Evolutionary conservation across 2,329 filamentous ascomycete species (phyloP).

Genomic region (Phialemonium atrogriseum): DNA sequence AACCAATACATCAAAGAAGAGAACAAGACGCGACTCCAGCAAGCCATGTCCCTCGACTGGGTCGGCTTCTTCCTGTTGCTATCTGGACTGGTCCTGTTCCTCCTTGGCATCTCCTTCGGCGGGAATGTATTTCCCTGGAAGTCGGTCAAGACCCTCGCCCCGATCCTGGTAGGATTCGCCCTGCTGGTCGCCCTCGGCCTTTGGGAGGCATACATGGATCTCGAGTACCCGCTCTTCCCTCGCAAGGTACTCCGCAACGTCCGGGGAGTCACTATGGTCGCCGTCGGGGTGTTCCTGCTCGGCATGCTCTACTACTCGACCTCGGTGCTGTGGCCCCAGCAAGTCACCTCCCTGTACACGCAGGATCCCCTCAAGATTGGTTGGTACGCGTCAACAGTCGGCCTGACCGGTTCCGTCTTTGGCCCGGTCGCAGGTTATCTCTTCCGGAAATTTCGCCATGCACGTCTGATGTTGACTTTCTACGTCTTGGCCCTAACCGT

Average conservation of each 20-base stretch:
- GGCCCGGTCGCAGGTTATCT: too few species aligned
- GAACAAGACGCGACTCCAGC: slow-evolving; percentile 24
- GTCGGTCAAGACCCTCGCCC: slow-evolving; percentile 26
- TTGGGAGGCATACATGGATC: slow-evolving; percentile 19
- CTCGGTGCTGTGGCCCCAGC: slow-evolving; percentile 26
- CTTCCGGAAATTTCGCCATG: too few species aligned
- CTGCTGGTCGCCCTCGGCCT: slow-evolving; percentile 26
- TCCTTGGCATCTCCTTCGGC: background rate
- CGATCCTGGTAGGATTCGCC: slow-evolving; percentile 24
- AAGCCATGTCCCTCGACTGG: slow-evolving; percentile 27
- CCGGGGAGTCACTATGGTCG: slow-evolving; percentile 26
- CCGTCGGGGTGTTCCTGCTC: slow-evolving; percentile 25
- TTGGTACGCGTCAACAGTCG: slow-evolving; percentile 27
- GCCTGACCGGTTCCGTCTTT: too few species aligned
- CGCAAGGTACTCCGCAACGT: slow-evolving; percentile 27
- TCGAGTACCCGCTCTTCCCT: slow-evolving; percentile 18
- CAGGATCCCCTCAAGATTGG: slow-evolving; percentile 23
- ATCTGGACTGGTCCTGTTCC: background rate
- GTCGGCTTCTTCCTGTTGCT: slow-evolving; percentile 1
- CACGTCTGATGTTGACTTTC: too few species aligned
- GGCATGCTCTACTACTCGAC: slow-evolving; percentile 22
- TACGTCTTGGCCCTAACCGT: too few species aligned
- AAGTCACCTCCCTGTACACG: slow-evolving; percentile 24
- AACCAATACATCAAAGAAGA: slow-evolving; percentile 23
- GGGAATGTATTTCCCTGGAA: slow-evolving; percentile 28